Conservation (phyloP, 2,329 filamentous ascomycete species). For the Madurella mycetomatis region DNA sequence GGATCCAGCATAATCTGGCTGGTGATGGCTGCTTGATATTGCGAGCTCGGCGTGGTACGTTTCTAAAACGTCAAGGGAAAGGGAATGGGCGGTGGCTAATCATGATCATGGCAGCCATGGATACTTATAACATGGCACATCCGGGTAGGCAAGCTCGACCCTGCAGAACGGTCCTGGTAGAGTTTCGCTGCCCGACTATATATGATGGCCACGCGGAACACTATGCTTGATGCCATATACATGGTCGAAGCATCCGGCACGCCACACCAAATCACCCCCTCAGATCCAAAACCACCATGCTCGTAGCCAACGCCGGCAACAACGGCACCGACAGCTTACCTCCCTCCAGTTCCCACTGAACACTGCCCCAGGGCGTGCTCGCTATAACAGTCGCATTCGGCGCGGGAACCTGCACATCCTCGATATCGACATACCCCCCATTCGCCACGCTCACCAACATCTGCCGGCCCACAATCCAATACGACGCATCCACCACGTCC, state of each 20-base stretch:
- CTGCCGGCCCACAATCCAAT: slow-evolving; percentile 30
- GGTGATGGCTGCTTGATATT: background rate
- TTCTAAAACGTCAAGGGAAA: no score
- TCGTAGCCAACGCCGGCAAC: slow-evolving; percentile 32
- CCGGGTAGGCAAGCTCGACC: no score
- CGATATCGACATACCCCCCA: slow-evolving; percentile 24
- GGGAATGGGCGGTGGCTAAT: no score
- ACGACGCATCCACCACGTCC: slow-evolving; percentile 33
- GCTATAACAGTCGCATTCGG: slow-evolving; percentile 19
- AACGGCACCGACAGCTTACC: slow-evolving; percentile 25
- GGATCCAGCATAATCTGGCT: background rate
- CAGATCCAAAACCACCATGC: slow-evolving; percentile 31
- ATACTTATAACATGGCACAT: no score
- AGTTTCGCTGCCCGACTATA: no score
- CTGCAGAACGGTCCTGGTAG: no score
- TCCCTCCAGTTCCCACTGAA: slow-evolving; percentile 26
- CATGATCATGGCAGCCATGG: no score
- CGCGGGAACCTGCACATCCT: slow-evolving; percentile 19
- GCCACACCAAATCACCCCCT: background rate
- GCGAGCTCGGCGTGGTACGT: no score
- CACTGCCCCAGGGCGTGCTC: slow-evolving; percentile 26
- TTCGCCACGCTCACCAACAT: slow-evolving; percentile 38
- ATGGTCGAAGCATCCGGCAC: no score
- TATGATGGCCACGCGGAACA: no score
- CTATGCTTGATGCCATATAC: no score